Evolutionary conservation across 805 yeast species (phyloP).

Genomic region (Lipomyces kockii): DNA sequence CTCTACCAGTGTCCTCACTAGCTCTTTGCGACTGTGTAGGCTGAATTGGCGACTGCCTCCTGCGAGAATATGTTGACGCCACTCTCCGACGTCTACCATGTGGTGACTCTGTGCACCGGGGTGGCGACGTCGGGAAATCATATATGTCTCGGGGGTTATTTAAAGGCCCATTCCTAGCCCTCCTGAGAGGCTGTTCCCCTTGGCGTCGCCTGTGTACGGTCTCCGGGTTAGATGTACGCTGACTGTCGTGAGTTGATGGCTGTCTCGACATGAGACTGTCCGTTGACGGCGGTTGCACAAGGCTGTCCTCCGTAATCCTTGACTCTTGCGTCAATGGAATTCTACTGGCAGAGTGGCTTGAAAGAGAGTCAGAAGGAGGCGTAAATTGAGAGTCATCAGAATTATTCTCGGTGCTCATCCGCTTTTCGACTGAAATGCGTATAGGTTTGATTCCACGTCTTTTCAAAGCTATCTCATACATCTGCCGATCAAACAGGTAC

Average conservation of each 20-base stretch:
- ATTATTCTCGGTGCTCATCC: slow-evolving; percentile 5
- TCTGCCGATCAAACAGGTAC: slow-evolving; percentile 34
- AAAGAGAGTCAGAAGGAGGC: slow-evolving; percentile 13
- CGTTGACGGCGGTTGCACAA: not conserved
- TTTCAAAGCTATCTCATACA: slow-evolving; percentile 35
- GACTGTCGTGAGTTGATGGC: not conserved
- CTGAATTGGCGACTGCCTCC: not conserved
- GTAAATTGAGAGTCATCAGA: slow-evolving; percentile 22
- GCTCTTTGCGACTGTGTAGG: not conserved
- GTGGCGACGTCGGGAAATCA: slow-evolving; percentile 11
- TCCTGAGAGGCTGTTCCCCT: not conserved
- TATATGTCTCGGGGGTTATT: not conserved
- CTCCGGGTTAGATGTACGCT: not conserved
- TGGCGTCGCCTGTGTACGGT: not conserved
- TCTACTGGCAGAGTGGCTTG: slow-evolving; percentile 3
- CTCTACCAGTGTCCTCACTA: not conserved
- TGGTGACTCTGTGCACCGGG: not conserved
- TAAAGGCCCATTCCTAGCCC: not conserved
- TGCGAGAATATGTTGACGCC: not conserved
- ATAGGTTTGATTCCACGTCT: slow-evolving; percentile 38
- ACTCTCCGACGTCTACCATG: not conserved
- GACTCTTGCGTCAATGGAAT: not conserved
- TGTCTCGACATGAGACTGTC: not conserved
- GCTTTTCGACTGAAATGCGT: slow-evolving; percentile 23
- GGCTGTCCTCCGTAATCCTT: not conserved